Conservation (phyloP, 2,329 filamentous ascomycete species). For the Aureobasidium musti region DNA sequence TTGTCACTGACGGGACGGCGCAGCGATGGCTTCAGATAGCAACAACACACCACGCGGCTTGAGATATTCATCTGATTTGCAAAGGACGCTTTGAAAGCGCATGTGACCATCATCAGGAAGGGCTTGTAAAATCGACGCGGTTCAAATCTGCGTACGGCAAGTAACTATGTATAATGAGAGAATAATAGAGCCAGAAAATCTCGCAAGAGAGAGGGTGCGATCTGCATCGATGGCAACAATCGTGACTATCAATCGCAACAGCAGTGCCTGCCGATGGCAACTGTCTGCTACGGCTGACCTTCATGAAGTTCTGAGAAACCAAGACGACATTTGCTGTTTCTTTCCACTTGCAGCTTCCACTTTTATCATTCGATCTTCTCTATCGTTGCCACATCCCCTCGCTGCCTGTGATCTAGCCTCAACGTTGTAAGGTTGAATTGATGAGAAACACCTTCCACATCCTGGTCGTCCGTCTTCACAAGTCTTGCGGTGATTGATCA, state of each 20-base stretch:
- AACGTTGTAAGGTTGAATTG: background rate
- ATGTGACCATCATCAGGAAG: background rate
- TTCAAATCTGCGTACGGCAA: no score
- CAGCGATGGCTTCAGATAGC: slow-evolving; percentile 9
- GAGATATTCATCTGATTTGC: background rate
- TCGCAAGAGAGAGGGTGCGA: background rate
- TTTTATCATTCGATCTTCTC: background rate
- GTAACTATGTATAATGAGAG: background rate
- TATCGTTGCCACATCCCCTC: background rate
- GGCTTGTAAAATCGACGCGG: no score
- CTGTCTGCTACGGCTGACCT: background rate
- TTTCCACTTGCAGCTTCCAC: background rate
- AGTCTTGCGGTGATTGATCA: background rate
- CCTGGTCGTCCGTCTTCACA: background rate
- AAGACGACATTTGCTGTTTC: background rate
- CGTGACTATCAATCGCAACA: no score
- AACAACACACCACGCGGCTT: background rate
- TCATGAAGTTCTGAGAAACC: background rate
- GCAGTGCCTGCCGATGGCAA: no score
- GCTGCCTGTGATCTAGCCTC: background rate
- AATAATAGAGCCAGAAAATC: slow-evolving; percentile 2
- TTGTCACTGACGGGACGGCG: background rate
- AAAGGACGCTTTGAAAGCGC: background rate
- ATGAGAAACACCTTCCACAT: background rate
- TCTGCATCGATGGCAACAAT: background rate